Conservation (phyloP, 2,329 filamentous ascomycete genomes). For the Thielaviopsis musarum region DNA sequence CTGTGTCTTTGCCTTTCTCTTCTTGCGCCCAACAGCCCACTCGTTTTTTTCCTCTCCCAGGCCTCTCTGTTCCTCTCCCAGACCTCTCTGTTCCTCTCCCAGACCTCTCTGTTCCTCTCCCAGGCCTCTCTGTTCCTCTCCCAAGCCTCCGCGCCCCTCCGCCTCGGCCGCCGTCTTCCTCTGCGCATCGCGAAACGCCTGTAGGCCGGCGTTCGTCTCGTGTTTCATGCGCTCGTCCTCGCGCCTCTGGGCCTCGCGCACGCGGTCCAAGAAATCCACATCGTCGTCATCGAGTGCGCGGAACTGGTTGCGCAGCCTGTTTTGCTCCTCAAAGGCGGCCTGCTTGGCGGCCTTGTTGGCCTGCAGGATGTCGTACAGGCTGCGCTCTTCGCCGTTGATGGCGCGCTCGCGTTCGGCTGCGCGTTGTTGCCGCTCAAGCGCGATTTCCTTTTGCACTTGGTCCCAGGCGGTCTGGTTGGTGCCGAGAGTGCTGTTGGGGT, state of each 20-base stretch:
- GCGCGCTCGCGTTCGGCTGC: slow-evolving; percentile 30
- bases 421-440: slow-evolving; percentile 38
- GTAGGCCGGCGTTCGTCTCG: slow-evolving; percentile 41
- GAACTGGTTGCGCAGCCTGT: slow-evolving; percentile 59
- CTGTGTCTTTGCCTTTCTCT: slow-evolving; percentile 6
- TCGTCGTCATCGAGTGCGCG: slow-evolving; percentile 64
- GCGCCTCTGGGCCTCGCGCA: slow-evolving; percentile 29
- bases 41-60: slow-evolving; percentile 13
- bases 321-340: slow-evolving; percentile 63
- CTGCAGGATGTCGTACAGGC: slow-evolving; percentile 58
- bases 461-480: slow-evolving; percentile 38
- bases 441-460: slow-evolving; percentile 46
- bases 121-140: too few relatives aligned
- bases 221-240: slow-evolving; percentile 37
- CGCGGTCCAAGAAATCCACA: slow-evolving; percentile 53
- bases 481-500: slow-evolving; percentile 5
- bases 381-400: slow-evolving; percentile 34
- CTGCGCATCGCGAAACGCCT: slow-evolving; percentile 37
- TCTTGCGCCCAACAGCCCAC: slow-evolving; percentile 19
- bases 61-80: too few relatives aligned
- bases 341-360: slow-evolving; percentile 68
- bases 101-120: too few relatives aligned
- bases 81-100: too few relatives aligned
- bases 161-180: slow-evolving; percentile 18
- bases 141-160: too few relatives aligned